Base-by-base conservation (phyloP, 805 yeast genomes). In the Wickerhamomyces canadensis region DNA sequence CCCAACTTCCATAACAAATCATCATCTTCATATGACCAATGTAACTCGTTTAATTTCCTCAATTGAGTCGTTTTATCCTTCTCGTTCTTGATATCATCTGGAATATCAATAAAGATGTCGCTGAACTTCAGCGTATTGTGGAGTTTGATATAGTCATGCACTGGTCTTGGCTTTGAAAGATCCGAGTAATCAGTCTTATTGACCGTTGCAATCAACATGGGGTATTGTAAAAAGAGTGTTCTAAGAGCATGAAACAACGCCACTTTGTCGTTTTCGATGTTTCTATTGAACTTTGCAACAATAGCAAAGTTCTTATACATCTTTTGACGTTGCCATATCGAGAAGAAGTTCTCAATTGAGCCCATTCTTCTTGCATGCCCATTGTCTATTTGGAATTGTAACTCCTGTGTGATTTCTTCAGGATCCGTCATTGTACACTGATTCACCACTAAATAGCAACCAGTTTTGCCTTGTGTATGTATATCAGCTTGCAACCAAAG, bases 291-390 rank as follows among this genome's bases (percentile, higher is more conserved):
- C 2, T 26, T 27, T 7, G 42, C 38, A 2, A 44, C 28, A 6
- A 51, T 13, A 10, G 38, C 31, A 26, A 49, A 51, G 35, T 42
- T 41, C 33, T 44, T 48, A 34, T 45, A 49, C 7, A 51, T 33
- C 18, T 43, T 19, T 13, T 43, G 48, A 19, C 55, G 37, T 28
- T 46, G 48, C 2, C 41, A 23, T n/a, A 45, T 21, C 6, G 45
- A 42, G 34, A 51, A 51, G 37, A 40, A 49, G 40, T 49, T 48
- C 37, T 51, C 55, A 4, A 51, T 37, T 13, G 42, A 32, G 7
- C 55, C 54, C 21, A 45, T 40, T 9, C 51, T 40, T 22, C 55
- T 38, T 7, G 50, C 50, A 37, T 49, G 54, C 6, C 52, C 52
- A 5, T 35, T 42, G 9, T 25, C 21, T 8, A 27, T 27, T 21